phyloP scores from a whole-genome alignment of 129 eudicot genomes.

The Smallanthus sonchifolius region DNA sequence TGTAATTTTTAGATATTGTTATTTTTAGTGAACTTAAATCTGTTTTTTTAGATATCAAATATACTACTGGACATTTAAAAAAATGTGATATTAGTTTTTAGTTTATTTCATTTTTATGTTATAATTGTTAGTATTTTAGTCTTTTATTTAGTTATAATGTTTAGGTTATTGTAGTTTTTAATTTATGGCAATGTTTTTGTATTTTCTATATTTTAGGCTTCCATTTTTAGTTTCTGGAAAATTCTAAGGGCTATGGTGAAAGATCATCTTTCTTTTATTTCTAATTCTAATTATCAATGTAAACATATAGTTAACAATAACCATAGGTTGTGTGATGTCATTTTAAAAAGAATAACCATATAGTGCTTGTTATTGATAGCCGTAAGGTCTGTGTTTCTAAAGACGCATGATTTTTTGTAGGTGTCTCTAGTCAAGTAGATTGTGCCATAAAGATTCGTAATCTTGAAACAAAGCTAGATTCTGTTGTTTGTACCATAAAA shows the following conservation, averaged over 20 bases:
- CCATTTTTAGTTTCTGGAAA: too few species aligned
- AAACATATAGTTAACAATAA: too few species aligned
- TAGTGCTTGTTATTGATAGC: background rate
- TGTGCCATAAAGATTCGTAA: slow-evolving; percentile 98
- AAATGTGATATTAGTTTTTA: too few species aligned
- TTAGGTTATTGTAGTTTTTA: background rate
- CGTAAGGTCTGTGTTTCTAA: background rate
- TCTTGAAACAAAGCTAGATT: slow-evolving; percentile 89
- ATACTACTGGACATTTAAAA: background rate
- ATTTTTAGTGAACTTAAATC: background rate
- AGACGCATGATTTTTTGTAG: slow-evolving; percentile 27
- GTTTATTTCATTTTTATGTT: background rate
- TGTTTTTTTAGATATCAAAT: background rate
- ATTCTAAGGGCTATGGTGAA: background rate
- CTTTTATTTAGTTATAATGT: background rate
- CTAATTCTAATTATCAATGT: background rate
- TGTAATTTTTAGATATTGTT: background rate
- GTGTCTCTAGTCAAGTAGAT: slow-evolving; percentile 96
- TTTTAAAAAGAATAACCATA: background rate
- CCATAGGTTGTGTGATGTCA: background rate
- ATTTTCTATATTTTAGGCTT: too few species aligned
- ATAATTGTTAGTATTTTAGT: too few species aligned
- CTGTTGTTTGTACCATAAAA: slow-evolving; percentile 89
- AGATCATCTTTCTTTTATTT: background rate
- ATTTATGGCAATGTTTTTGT: background rate